Conservation (phyloP, 2,329 filamentous ascomycete species). For the Chaetomium sp. region DNA sequence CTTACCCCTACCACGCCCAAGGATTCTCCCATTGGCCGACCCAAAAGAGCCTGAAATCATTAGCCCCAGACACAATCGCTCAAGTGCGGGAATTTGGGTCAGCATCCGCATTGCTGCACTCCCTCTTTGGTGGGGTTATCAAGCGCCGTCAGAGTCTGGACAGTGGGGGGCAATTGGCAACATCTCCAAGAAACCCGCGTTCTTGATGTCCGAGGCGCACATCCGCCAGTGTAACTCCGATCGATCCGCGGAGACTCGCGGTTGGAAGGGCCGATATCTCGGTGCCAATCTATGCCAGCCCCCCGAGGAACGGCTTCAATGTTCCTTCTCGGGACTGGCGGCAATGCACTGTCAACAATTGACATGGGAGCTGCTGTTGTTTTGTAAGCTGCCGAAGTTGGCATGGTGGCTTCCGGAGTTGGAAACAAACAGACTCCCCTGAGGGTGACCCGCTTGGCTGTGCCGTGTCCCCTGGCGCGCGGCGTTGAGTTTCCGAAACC, state of each 20-base stretch:
- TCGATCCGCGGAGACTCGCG: constrained; percentile 29
- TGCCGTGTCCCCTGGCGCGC: constrained; percentile 22
- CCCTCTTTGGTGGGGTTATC: constrained; percentile 22
- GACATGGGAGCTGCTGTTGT: neutral
- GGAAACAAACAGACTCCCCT: neutral
- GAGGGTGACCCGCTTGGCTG: constrained; percentile 9
- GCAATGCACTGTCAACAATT: neutral
- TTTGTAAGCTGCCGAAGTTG: constrained; percentile 6
- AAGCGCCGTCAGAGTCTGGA: constrained; percentile 14
- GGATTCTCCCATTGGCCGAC: constrained; percentile 26
- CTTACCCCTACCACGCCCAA: neutral
- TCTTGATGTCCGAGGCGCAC: neutral
- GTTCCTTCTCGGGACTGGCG: neutral
- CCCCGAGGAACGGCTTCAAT: neutral
- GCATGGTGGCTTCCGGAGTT: constrained; percentile 6
- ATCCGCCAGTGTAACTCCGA: constrained; percentile 20
- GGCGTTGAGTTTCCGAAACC: constrained; percentile 27
- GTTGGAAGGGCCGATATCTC: constrained; percentile 13
- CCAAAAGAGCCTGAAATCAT: constrained; percentile 31
- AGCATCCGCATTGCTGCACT: constrained; percentile 20
- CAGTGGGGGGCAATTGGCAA: constrained; percentile 31
- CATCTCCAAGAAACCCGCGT: neutral
- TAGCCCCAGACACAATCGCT: constrained; percentile 21
- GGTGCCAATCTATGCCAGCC: constrained; percentile 1
- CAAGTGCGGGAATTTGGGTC: constrained; percentile 33